Conservation (phyloP, 768 basidiomycete species). For the Lentinula lateritia region DNA sequence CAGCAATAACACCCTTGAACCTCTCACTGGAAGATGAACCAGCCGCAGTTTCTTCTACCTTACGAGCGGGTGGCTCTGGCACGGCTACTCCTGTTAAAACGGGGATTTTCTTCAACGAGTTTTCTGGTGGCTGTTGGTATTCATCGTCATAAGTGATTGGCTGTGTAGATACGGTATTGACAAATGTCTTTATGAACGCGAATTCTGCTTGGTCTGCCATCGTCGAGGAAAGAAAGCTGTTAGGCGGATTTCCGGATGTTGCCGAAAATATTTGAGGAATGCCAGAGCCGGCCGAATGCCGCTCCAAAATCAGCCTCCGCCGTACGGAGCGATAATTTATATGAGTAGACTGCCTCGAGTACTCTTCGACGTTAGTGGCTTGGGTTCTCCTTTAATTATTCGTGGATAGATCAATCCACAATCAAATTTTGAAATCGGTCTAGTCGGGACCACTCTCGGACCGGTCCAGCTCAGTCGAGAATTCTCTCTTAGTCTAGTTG, state of each 20-base stretch:
- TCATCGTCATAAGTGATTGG: constrained; percentile 67
- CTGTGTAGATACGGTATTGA: constrained; percentile 59
- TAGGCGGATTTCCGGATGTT: too few relatives aligned
- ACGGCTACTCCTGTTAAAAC: constrained; percentile 62
- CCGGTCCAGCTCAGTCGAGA: not conserved
- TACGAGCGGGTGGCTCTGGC: constrained; percentile 56
- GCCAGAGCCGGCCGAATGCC: too few relatives aligned
- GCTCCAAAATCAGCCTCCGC: too few relatives aligned
- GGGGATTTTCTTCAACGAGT: constrained; percentile 65
- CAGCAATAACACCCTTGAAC: not conserved
- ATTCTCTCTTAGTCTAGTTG: not conserved
- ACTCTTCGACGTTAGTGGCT: too few relatives aligned
- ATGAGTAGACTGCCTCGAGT: too few relatives aligned
- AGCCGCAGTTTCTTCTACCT: constrained; percentile 25
- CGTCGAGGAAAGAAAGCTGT: not conserved
- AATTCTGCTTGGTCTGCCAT: constrained; percentile 55
- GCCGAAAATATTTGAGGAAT: too few relatives aligned
- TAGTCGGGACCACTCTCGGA: not conserved
- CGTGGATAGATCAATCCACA: too few relatives aligned
- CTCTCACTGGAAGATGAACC: constrained; percentile 26
- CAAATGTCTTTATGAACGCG: constrained; percentile 62
- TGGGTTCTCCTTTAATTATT: too few relatives aligned
- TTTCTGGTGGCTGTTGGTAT: constrained; percentile 66
- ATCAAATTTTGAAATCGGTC: not conserved
- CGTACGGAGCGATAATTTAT: too few relatives aligned